phyloP scores from a whole-genome alignment of 306 rosid genomes.

The Carpinus fangiana region DNA sequence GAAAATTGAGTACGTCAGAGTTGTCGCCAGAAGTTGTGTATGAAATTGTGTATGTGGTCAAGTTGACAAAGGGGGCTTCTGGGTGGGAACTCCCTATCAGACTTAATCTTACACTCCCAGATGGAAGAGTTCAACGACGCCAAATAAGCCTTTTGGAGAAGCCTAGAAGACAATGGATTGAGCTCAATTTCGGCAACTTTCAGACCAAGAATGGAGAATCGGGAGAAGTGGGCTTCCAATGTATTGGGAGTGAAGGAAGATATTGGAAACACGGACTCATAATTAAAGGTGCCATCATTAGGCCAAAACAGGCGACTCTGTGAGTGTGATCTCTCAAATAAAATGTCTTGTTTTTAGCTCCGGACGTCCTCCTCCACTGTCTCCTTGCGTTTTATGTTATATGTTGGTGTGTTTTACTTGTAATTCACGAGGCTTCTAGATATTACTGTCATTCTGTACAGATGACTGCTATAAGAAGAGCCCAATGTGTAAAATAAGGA shows the following conservation, averaged over 20 bases:
- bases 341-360: too few relatives aligned
- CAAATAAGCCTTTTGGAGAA: neutral
- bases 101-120: neutral
- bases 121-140: neutral
- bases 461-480: too few relatives aligned
- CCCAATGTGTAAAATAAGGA: too few relatives aligned
- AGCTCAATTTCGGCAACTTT: conserved; percentile 13
- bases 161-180: conserved; percentile 13
- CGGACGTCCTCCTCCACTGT: too few relatives aligned
- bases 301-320: neutral
- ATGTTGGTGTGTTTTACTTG: too few relatives aligned
- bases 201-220: neutral
- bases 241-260: neutral
- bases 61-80: conserved; percentile 19
- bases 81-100: conserved; percentile 29
- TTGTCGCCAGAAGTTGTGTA: conserved; percentile 13
- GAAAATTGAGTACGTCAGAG: conserved; percentile 12
- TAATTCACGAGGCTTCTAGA: too few relatives aligned
- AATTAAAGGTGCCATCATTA: neutral
- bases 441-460: too few relatives aligned
- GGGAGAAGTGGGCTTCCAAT: conserved; percentile 15
- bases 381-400: too few relatives aligned
- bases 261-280: conserved; percentile 1
- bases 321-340: neutral
- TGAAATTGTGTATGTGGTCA: conserved; percentile 19